Percentiles rank a stretch among this genome's conserved stretches.
These are phyloP conservation scores for Annona squamosa DNA, from an alignment of 164 flowering plant species.

Conservation along the genomic window DNA sequence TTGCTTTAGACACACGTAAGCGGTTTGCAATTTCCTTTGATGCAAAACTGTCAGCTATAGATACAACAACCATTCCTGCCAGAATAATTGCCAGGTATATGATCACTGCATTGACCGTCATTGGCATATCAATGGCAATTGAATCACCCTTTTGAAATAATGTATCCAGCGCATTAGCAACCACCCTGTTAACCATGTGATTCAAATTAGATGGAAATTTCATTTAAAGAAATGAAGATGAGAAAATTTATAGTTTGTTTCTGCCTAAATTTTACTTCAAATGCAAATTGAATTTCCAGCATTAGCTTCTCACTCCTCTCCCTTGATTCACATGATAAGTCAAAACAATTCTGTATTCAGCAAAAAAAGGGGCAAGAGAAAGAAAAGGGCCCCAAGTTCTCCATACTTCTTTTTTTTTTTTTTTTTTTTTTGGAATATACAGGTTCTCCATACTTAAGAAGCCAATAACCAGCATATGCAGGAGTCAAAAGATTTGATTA, in stretches of 20 bases:
- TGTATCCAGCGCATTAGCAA: constrained; percentile 78
- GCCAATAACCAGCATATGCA: too few relatives aligned
- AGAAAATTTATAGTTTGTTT: neutral
- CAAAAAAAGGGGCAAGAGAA: too few relatives aligned
- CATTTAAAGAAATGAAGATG: neutral
- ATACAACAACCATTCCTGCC: constrained; percentile 80
- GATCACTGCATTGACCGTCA: constrained; percentile 80
- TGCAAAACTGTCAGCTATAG: constrained; percentile 94
- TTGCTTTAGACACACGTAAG: constrained; percentile 73
- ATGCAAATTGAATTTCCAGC: too few relatives aligned
- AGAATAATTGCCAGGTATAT: constrained; percentile 76
- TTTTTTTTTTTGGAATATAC: too few relatives aligned
- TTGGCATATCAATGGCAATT: constrained; percentile 92
- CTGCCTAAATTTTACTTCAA: too few relatives aligned
- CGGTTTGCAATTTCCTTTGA: constrained; percentile 82
- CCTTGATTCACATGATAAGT: too few relatives aligned
- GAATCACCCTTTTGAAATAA: constrained; percentile 78
- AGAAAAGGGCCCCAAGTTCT: too few relatives aligned
- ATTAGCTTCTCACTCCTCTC: too few relatives aligned
- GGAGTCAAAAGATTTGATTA: too few relatives aligned
- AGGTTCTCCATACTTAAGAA: too few relatives aligned
- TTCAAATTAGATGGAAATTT: neutral
- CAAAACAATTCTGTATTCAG: too few relatives aligned
- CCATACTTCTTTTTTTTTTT: too few relatives aligned
- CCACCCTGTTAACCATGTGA: constrained; percentile 46